Base-by-base conservation (phyloP, 257 asterid genomes). In the Salvia miltiorrhiza region DNA sequence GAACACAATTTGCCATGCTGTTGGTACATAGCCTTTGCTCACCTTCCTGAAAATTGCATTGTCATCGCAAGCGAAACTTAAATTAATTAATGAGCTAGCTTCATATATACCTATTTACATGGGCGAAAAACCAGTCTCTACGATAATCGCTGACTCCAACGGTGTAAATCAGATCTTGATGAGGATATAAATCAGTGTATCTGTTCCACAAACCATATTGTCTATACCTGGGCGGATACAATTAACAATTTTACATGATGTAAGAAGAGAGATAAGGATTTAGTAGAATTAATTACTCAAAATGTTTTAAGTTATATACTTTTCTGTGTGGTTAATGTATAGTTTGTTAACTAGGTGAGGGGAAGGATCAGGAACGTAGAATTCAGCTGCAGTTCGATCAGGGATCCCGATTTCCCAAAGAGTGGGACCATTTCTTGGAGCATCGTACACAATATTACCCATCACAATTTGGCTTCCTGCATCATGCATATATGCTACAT, bases 331-430 rank as follows among this genome's bases (percentile, higher is more conserved):
- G 57, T 76, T 72, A 48, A 69, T 41, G 72, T 32, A 84, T 30
- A 86, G 71, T 41, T 49, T 76, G 79, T 80, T 82, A 9, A 43
- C 73, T 14, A 80, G 77, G 63, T 39, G 35, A 0, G 87, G 89
- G 28, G 30, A 12, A 1, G 89, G 86, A 74, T 86, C 87, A 19
- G 92, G 92, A 1, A 86, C 53, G 72, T 37, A 84, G 63, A 86
- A 86, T 32, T 86, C 92, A 10, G 87, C 87, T 32, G 92, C 86
- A 20, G 76, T 64, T 0, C 92, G 86, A 70, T 86, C 92, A 2
- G 92, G 87, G 68, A 81, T 77, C 53, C 92, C 92, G 13, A 86
- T 86, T 80, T 86, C 92, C 92, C 92, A 86, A 1, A 84, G 57
- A 2, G 92, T 86, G 1, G 92, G 89, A 2, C 92, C 92, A 3